These are phyloP conservation scores for Puccinia hordei DNA, from an alignment of 1,284 basidiomycete genomes.

Conservation along the genomic window DNA sequence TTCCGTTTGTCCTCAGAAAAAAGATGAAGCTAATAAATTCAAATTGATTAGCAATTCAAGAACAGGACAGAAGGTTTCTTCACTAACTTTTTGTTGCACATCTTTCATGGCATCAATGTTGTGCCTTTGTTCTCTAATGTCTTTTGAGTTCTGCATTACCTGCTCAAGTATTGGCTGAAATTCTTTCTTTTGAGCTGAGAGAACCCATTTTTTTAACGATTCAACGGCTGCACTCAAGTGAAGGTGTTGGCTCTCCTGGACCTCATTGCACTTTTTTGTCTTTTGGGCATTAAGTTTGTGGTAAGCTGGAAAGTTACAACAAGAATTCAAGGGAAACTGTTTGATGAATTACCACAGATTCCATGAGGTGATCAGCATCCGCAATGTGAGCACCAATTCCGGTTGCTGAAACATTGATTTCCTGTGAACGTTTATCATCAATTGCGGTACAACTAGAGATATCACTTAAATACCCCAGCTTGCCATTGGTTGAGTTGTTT, in stretches of 20 bases:
- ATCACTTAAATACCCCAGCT: neutral
- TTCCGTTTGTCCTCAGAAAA: neutral
- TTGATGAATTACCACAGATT: neutral
- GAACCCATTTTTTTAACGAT: neutral
- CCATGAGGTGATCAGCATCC: neutral
- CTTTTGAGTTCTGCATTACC: neutral
- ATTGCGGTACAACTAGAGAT: neutral
- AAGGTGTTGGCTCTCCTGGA: neutral
- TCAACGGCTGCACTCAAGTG: neutral
- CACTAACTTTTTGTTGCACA: neutral
- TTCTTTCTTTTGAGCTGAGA: neutral
- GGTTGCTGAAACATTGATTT: neutral
- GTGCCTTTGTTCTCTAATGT: neutral
- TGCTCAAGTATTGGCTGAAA: neutral
- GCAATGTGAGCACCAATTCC: neutral
- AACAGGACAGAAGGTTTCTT: neutral
- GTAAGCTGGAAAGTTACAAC: neutral
- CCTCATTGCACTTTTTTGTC: neutral
- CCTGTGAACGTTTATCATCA: neutral
- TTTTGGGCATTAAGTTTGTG: neutral
- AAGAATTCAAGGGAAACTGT: neutral
- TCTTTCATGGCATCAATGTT: neutral
- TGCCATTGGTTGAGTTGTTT: neutral
- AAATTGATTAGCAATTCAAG: neutral
- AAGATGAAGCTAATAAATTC: neutral